A percentile compares a stretch with the other conserved stretches of the same genome.
These are phyloP conservation scores for Aureobasidium sp. DNA, from an alignment of 2,329 filamentous ascomycete genomes.

Conservation along the genomic window DNA sequence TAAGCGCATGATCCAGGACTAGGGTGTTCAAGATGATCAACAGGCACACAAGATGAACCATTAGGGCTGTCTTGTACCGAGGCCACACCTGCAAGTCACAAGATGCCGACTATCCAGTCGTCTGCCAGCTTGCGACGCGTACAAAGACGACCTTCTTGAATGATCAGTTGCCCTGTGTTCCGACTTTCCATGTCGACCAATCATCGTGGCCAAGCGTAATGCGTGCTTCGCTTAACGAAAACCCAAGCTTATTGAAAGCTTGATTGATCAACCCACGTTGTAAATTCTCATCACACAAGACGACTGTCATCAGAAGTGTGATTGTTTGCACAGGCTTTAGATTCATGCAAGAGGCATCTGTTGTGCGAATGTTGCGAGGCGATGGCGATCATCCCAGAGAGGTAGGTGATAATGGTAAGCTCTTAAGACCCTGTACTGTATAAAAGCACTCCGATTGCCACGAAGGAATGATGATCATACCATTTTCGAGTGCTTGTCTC, in stretches of 20 bases:
- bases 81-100: not conserved
- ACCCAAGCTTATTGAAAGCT: constrained; percentile 6
- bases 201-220: not conserved
- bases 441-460: not conserved
- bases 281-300: not conserved
- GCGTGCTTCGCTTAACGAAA: constrained; percentile 9
- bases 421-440: not conserved
- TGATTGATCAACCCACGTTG: not conserved
- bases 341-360: constrained; percentile 3
- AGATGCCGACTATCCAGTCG: not conserved
- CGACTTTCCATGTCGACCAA: not conserved
- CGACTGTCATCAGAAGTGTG: not conserved
- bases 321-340: not conserved
- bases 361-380: not conserved
- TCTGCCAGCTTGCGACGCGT: not conserved
- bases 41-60: not conserved
- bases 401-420: constrained; percentile 1
- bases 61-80: not conserved
- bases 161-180: not conserved
- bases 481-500: not conserved
- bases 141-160: not conserved
- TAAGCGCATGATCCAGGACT: not conserved
- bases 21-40: not conserved
- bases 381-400: not conserved
- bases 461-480: not conserved